Conservation (phyloP, 2,329 filamentous ascomycete species). For the Neurospora sp. region DNA sequence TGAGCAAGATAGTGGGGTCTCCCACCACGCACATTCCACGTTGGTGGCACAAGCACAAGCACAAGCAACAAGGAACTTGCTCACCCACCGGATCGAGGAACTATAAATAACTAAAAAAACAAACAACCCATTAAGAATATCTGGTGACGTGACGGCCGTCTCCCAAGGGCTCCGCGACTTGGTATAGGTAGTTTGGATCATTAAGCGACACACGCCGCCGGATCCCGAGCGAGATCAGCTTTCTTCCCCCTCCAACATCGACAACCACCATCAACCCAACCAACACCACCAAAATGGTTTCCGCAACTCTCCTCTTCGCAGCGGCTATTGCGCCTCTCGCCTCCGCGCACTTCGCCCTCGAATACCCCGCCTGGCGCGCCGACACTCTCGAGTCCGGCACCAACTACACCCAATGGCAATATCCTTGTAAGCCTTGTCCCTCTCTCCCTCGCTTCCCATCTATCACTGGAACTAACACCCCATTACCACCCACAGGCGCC, state of each 20-base stretch:
- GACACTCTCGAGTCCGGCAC: conserved; percentile 32
- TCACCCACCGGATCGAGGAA: background rate
- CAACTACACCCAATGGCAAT: conserved; percentile 38
- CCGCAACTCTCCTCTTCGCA: conserved; percentile 25
- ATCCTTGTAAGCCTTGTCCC: conserved; percentile 35
- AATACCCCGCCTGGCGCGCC: conserved; percentile 39
- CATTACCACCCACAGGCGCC: conserved; percentile 28
- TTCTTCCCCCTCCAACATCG: background rate
- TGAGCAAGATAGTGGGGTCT: background rate
- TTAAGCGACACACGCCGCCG: background rate
- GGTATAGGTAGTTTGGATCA: background rate
- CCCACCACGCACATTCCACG: background rate
- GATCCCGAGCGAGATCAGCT: background rate
- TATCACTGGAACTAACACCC: background rate
- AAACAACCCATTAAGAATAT: background rate
- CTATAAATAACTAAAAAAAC: background rate
- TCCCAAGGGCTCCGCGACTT: background rate
- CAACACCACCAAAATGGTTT: conserved; percentile 21
- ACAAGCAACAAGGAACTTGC: background rate
- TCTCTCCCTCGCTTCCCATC: background rate
- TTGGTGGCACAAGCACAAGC: background rate
- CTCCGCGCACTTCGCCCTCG: conserved; percentile 38
- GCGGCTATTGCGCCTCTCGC: conserved; percentile 26
- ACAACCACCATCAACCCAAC: background rate
- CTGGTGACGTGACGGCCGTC: background rate